Percentiles rank a stretch among this genome's conserved stretches.
Evolutionary conservation across 345 rosid genomes (phyloP).

Genomic region (Stellera chamaejasme): DNA sequence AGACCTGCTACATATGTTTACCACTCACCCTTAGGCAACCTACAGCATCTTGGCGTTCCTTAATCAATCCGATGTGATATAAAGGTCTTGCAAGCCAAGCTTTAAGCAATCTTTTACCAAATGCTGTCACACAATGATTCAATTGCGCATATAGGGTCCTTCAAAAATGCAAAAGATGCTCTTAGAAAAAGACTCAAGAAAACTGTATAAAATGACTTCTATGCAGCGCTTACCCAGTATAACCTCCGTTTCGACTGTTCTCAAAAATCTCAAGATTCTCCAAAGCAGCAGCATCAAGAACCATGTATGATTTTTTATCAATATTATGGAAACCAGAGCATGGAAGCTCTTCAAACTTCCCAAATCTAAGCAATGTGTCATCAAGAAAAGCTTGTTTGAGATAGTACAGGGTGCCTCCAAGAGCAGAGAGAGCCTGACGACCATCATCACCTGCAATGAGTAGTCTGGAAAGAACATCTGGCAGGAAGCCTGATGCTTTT

Average conservation of each 20-base stretch:
- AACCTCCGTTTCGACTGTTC: slow-evolving; percentile 79
- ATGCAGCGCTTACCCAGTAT: slow-evolving; percentile 53
- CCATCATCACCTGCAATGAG: slow-evolving; percentile 43
- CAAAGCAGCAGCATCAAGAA: slow-evolving; percentile 94
- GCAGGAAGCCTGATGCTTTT: slow-evolving; percentile 34
- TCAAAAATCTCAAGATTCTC: slow-evolving; percentile 98
- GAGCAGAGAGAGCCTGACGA: slow-evolving; percentile 79
- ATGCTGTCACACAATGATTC: slow-evolving; percentile 93
- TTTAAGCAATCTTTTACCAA: slow-evolving; percentile 85
- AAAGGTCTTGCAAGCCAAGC: slow-evolving; percentile 96
- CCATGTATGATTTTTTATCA: slow-evolving; percentile 66
- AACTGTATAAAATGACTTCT: slow-evolving; percentile 7
- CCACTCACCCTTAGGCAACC: slow-evolving; percentile 65
- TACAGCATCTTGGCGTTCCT: slow-evolving; percentile 94
- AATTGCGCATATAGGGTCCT: slow-evolving; percentile 83
- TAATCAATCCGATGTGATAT: slow-evolving; percentile 49
- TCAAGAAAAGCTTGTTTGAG: slow-evolving; percentile 84
- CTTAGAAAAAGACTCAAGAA: slow-evolving; percentile 15
- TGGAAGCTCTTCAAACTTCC: slow-evolving; percentile 77
- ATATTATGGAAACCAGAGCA: slow-evolving; percentile 43
- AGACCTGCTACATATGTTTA: not conserved
- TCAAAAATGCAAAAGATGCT: slow-evolving; percentile 17
- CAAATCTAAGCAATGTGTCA: slow-evolving; percentile 84
- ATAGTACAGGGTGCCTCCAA: slow-evolving; percentile 90
- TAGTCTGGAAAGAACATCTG: slow-evolving; percentile 47